Evolutionary conservation across 23 red algal species (phyloP).

Genomic region (Gracilariopsis chorda): DNA sequence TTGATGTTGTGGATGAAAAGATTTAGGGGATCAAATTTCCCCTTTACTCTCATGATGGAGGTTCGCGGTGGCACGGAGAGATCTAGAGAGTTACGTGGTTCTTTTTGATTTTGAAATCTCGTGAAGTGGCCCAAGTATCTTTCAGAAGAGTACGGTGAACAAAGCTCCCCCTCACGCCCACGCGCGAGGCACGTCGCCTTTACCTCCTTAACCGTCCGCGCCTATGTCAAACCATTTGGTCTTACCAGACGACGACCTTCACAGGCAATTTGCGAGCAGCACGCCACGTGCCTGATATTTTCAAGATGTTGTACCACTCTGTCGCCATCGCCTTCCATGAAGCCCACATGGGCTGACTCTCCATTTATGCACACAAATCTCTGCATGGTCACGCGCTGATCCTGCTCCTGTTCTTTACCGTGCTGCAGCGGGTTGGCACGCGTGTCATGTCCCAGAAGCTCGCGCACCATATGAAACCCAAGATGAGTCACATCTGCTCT

Average conservation of each 20-base stretch:
- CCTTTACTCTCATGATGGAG: too few species aligned
- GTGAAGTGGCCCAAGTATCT: too few species aligned
- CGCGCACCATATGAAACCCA: constrained; percentile 14
- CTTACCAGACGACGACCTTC: background rate
- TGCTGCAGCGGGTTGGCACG: constrained; percentile 2
- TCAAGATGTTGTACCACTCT: background rate
- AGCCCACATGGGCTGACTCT: background rate
- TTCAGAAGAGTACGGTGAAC: too few species aligned
- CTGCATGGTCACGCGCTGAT: background rate
- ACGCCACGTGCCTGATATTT: background rate
- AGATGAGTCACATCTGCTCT: background rate
- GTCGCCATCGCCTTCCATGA: background rate
- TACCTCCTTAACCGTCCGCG: too few species aligned
- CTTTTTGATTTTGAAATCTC: too few species aligned
- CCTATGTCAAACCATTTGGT: too few species aligned
- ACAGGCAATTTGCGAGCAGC: background rate
- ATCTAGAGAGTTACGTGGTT: too few species aligned
- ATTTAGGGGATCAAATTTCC: too few species aligned
- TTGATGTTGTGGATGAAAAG: too few species aligned
- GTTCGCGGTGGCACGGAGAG: too few species aligned
- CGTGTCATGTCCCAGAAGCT: constrained; percentile 31
- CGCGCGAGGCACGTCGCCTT: too few species aligned
- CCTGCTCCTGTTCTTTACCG: background rate
- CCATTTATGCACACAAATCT: constrained; percentile 5
- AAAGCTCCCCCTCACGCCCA: too few species aligned